Evolutionary conservation across 176 grass and related monocot species (phyloP).

Genomic region (Rhynchospora pubera): DNA sequence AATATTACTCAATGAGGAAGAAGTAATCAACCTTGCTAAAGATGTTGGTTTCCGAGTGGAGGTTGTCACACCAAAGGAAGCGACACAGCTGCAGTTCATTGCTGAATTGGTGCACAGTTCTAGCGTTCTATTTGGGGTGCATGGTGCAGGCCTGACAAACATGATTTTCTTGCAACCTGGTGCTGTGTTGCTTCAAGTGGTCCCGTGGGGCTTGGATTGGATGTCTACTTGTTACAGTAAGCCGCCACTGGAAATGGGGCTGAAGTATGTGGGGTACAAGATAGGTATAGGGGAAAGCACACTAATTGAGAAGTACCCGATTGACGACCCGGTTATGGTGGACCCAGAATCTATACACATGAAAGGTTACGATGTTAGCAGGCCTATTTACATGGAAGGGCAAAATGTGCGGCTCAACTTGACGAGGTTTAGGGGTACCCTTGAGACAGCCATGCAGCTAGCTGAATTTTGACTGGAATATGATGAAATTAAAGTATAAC

Average conservation of each 20-base stretch:
- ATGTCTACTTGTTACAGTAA: constrained; percentile 33
- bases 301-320: constrained; percentile 44
- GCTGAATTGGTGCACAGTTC: constrained; percentile 39
- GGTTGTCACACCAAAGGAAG: constrained; percentile 25
- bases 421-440: constrained; percentile 39
- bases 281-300: constrained; percentile 55
- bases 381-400: constrained; percentile 43
- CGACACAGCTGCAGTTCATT: constrained; percentile 30
- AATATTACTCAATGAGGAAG: constrained; percentile 32
- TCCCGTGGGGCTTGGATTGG: constrained; percentile 55
- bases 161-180: constrained; percentile 54
- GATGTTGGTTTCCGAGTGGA: constrained; percentile 60
- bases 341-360: constrained; percentile 49
- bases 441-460: constrained; percentile 47
- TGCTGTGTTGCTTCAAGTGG: constrained; percentile 49
- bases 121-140: constrained; percentile 58
- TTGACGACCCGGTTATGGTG: constrained; percentile 48
- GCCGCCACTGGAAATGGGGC: constrained; percentile 50
- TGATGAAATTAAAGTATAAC: background rate
- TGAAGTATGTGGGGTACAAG: constrained; percentile 43
- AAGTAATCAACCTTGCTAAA: constrained; percentile 31
- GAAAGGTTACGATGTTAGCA: constrained; percentile 38
- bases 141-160: constrained; percentile 62
- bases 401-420: constrained; percentile 69
- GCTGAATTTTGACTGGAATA: background rate